These are phyloP conservation scores for Lactarius pseudohatsudake DNA, from an alignment of 768 basidiomycete genomes.

Conservation along the genomic window DNA sequence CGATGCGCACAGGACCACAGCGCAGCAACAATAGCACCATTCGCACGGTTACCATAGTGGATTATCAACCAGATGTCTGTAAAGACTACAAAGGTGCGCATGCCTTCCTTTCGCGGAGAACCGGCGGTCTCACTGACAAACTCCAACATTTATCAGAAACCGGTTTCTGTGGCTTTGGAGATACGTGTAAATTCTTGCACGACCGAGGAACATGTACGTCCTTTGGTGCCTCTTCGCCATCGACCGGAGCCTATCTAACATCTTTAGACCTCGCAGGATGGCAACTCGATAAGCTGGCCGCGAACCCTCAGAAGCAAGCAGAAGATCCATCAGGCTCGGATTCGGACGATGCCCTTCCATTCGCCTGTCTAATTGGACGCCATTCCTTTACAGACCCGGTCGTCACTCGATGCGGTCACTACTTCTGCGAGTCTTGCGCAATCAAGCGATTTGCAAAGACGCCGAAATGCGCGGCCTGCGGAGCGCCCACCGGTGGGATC, in stretches of 20 bases:
- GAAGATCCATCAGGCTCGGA: slow-evolving; percentile 62
- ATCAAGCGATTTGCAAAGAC: slow-evolving; percentile 94
- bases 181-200: slow-evolving; percentile 98
- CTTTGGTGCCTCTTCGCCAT: slow-evolving; percentile 24
- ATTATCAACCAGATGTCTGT: slow-evolving; percentile 99
- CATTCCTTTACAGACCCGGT: slow-evolving; percentile 94
- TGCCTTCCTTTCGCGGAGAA: slow-evolving; percentile 5
- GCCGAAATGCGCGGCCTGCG: slow-evolving; percentile 94
- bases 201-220: slow-evolving; percentile 91
- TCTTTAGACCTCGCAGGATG: slow-evolving; percentile 88
- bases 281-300: slow-evolving; percentile 95
- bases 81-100: slow-evolving; percentile 97
- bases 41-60: slow-evolving; percentile 89
- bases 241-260: slow-evolving; percentile 12
- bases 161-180: slow-evolving; percentile 98
- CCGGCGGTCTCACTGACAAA: slow-evolving; percentile 11
- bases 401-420: slow-evolving; percentile 95
- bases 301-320: slow-evolving; percentile 61
- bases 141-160: slow-evolving; percentile 64
- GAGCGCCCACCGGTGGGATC: slow-evolving; percentile 89
- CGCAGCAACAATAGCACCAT: slow-evolving; percentile 73
- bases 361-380: slow-evolving; percentile 97
- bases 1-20: slow-evolving; percentile 83
- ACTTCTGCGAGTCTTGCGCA: slow-evolving; percentile 93
- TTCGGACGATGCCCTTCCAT: slow-evolving; percentile 84